These are phyloP conservation scores for Hondaea fermentalgiana DNA, from an alignment of 108 stramenopile genomes.

Conservation along the genomic window DNA sequence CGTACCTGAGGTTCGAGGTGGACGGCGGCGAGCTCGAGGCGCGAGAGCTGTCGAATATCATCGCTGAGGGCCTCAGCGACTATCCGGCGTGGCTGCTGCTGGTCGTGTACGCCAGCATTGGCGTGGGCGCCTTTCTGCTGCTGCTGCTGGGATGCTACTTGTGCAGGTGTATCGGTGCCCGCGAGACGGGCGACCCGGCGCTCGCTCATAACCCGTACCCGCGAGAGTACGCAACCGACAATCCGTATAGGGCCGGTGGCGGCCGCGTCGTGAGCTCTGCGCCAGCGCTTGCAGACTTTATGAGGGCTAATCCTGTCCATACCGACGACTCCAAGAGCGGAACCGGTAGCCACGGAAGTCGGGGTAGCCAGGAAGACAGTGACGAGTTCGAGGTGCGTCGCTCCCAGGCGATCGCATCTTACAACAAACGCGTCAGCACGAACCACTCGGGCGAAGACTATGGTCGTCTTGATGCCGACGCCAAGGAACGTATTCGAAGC, in stretches of 20 bases:
- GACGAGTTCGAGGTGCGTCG: neutral
- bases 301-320: neutral
- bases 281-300: conserved; percentile 1
- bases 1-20: too few relatives aligned
- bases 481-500: neutral
- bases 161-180: neutral
- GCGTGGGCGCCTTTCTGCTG: neutral
- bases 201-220: too few relatives aligned
- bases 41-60: neutral
- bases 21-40: too few relatives aligned
- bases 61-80: neutral
- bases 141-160: neutral
- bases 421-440: neutral
- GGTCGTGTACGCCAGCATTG: neutral
- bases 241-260: neutral
- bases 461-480: neutral
- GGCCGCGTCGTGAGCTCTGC: neutral
- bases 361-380: neutral
- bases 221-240: neutral
- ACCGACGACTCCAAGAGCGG: neutral
- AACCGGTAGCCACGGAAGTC: neutral
- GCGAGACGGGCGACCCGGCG: too few relatives aligned
- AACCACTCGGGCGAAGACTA: neutral
- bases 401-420: neutral
- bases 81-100: neutral